Evolutionary conservation across 2,329 filamentous ascomycete species (phyloP).

Genomic region (Ophiostoma ulmi): DNA sequence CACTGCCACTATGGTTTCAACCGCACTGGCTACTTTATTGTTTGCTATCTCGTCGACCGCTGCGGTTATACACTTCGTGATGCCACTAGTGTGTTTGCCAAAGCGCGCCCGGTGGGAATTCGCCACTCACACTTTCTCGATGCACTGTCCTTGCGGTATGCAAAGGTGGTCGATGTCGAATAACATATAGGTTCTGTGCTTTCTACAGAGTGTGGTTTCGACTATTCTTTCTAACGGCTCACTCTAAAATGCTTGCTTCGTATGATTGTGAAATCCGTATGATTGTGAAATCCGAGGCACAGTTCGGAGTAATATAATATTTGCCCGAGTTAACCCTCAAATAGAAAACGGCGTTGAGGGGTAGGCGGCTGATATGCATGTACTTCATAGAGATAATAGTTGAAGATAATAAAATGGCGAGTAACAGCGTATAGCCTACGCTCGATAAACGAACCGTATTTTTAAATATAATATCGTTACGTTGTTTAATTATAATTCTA

Average conservation of each 20-base stretch:
- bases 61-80: conserved; percentile 66
- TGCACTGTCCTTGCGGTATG: conserved; percentile 72
- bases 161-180: conserved; percentile 15
- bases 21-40: conserved; percentile 84
- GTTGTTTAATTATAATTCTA: not conserved
- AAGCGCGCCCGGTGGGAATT: conserved; percentile 72
- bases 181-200: not conserved
- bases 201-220: not conserved
- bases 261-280: not conserved
- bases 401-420: too few relatives aligned
- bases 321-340: too few relatives aligned
- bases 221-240: not conserved
- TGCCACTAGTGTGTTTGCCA: conserved; percentile 73
- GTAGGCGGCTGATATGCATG: too few relatives aligned
- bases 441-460: too few relatives aligned
- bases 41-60: conserved; percentile 82
- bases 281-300: not conserved
- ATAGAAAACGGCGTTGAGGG: too few relatives aligned
- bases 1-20: conserved; percentile 98
- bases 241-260: not conserved
- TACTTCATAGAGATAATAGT: too few relatives aligned
- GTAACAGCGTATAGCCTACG: not conserved
- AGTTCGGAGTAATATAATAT: not conserved
- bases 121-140: conserved; percentile 86
- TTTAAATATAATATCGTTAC: not conserved